Percentiles rank a stretch among this genome's conserved stretches.
phyloP scores from a whole-genome alignment of 2,329 filamentous ascomycete genomes.

The Fonsecaea monophora region DNA sequence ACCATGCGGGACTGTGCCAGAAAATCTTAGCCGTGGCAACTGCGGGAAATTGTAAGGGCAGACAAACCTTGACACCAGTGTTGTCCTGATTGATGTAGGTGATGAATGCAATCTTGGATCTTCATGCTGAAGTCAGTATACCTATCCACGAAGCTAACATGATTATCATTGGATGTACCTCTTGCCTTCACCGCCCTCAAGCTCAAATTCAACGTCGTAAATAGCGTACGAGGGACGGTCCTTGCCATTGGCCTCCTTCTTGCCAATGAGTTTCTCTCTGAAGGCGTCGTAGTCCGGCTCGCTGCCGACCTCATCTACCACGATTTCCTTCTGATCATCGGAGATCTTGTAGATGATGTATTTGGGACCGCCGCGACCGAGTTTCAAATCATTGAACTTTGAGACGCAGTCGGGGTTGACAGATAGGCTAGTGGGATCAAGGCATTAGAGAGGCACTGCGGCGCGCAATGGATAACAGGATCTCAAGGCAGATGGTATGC shows the following conservation, averaged over 20 bases:
- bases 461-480: slow-evolving; percentile 4
- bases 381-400: slow-evolving; percentile 56
- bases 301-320: slow-evolving; percentile 54
- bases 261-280: slow-evolving; percentile 52
- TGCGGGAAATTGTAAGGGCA: background rate
- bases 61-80: slow-evolving; percentile 41
- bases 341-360: slow-evolving; percentile 61
- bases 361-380: slow-evolving; percentile 54
- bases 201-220: slow-evolving; percentile 59
- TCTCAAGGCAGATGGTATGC: slow-evolving; percentile 19
- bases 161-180: slow-evolving; percentile 45
- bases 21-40: slow-evolving; percentile 25
- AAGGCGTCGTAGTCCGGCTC: slow-evolving; percentile 58
- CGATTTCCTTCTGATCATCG: slow-evolving; percentile 58
- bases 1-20: slow-evolving; percentile 55
- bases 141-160: background rate
- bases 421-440: slow-evolving; percentile 48
- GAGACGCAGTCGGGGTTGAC: slow-evolving; percentile 56
- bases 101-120: slow-evolving; percentile 61
- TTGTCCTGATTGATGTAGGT: slow-evolving; percentile 44
- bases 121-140: slow-evolving; percentile 36
- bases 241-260: slow-evolving; percentile 53
- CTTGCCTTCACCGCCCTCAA: slow-evolving; percentile 56
- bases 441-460: slow-evolving; percentile 24
- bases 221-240: slow-evolving; percentile 57